These are phyloP conservation scores for Sporisorium sorghi DNA, from an alignment of 1,284 basidiomycete genomes.

Conservation along the genomic window DNA sequence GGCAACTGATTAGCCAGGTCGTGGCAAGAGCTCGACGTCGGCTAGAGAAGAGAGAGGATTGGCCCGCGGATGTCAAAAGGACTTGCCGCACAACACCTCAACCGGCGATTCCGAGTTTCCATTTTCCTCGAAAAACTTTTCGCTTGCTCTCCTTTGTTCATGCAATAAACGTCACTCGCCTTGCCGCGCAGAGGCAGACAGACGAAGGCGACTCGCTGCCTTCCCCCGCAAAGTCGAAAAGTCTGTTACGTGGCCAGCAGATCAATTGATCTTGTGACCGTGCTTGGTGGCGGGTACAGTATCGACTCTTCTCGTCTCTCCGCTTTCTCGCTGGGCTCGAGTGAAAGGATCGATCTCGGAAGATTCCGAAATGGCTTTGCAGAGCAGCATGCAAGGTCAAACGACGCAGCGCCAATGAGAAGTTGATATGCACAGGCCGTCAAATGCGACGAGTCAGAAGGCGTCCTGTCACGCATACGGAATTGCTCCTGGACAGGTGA, in stretches of 20 bases:
- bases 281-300: too few species aligned
- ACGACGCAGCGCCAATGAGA: conserved; percentile 14
- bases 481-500: not conserved
- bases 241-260: not conserved
- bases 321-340: too few species aligned
- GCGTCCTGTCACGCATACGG: not conserved
- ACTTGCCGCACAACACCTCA: not conserved
- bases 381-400: conserved; percentile 5
- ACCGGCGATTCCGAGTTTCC: not conserved
- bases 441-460: conserved; percentile 5
- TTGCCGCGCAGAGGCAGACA: not conserved
- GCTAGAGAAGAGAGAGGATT: too few species aligned
- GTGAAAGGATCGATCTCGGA: conserved; percentile 1
- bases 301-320: too few species aligned
- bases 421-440: not conserved
- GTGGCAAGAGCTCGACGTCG: too few species aligned
- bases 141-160: not conserved
- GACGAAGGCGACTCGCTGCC: not conserved
- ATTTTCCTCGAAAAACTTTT: not conserved
- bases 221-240: conserved; percentile 6
- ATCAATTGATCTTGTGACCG: conserved; percentile 4
- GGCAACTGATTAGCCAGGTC: too few species aligned
- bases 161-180: not conserved
- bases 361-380: not conserved
- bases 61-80: too few species aligned